Evolutionary conservation across 2,329 filamentous ascomycete genomes (phyloP).

Genomic region (Aspergillus hiratsukae): DNA sequence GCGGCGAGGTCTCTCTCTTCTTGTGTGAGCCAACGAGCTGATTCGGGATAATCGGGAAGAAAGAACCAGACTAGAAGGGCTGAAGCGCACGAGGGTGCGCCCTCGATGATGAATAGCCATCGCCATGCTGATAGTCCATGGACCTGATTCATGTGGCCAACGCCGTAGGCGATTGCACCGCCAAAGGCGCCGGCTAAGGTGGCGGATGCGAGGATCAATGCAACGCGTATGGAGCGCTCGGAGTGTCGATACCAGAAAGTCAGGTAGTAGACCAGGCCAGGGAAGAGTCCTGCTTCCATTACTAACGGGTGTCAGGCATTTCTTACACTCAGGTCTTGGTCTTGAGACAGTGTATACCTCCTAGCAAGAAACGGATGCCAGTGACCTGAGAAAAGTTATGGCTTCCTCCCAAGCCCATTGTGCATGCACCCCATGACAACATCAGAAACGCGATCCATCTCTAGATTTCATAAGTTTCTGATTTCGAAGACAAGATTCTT

Average conservation of each 20-base stretch:
- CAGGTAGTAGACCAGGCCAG: slow-evolving; percentile 46
- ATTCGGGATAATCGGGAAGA: slow-evolving; percentile 49
- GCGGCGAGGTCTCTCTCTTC: slow-evolving; percentile 43
- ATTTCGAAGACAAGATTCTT: neutral
- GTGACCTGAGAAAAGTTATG: slow-evolving; percentile 42
- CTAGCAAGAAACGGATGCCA: slow-evolving; percentile 46
- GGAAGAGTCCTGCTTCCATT: slow-evolving; percentile 50
- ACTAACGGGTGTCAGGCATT: slow-evolving; percentile 16
- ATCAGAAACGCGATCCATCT: slow-evolving; percentile 49
- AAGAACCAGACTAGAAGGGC: slow-evolving; percentile 43
- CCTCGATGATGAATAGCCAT: slow-evolving; percentile 48
- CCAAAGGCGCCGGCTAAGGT: slow-evolving; percentile 53
- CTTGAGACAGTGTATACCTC: slow-evolving; percentile 15
- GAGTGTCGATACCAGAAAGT: slow-evolving; percentile 55
- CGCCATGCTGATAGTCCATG: slow-evolving; percentile 40
- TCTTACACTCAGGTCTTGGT: neutral
- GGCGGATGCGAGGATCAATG: slow-evolving; percentile 51
- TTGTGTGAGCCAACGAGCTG: slow-evolving; percentile 41
- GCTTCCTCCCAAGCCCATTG: slow-evolving; percentile 45
- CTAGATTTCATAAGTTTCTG: slow-evolving; percentile 10
- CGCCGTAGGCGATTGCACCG: slow-evolving; percentile 52
- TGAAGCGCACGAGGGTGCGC: slow-evolving; percentile 34
- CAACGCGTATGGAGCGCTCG: slow-evolving; percentile 56
- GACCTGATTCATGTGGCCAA: slow-evolving; percentile 36
- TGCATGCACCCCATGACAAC: slow-evolving; percentile 47